Base-by-base conservation (phyloP, 2,329 filamentous ascomycete species). In the Pyrenochaeta sp. region DNA sequence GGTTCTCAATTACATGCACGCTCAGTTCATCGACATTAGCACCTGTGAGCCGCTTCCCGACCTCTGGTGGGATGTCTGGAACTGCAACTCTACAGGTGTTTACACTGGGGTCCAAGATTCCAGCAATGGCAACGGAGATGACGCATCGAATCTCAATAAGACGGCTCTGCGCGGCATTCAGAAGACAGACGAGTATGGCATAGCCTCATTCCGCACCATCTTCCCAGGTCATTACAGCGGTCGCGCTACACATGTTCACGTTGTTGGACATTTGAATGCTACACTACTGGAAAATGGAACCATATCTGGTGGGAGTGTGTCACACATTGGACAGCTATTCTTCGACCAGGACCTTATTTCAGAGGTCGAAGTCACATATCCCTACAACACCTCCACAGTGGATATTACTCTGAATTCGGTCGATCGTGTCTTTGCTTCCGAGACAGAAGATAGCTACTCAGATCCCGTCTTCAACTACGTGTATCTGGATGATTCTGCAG, bases 271-370 rank as follows among this genome's bases (percentile, higher is more conserved):
- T 59, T 10, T 54, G 14, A 30, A 49, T n/a, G 50, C 44, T 35
- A 76, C 4, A 70, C 11, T 27, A 7, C 20, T 76, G 27, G 49
- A 73, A 35, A 84, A 80, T 61, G 80, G 78, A 37, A 81, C 82
- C 49, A 77, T 82, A 53, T 69, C 71, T 20, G 81, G 77, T 55
- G 75, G 77, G 7, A 75, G 69, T 45, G 77, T 82, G 42, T 78
- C 81, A 11, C 85, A 88, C 73, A 78, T 87, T 37, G 85, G 85
- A n/a, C 86, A 89, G 68, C 58, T 85, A 23, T 88, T 85, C 79
- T 87, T 29, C 11, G 84, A 88, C 71, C 81, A 87, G 68, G 75
- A 78, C 51, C 79, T 88, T 2, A 80, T 83, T 61, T 58, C 61
- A 29, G 58, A 72, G 30, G 82, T 87, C 47, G 80, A 84, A 56